Percentiles rank a stretch among this genome's conserved stretches.
phyloP scores from a whole-genome alignment of 495 filamentous ascomycete species.

The Thermochaetoides thermophila region DNA sequence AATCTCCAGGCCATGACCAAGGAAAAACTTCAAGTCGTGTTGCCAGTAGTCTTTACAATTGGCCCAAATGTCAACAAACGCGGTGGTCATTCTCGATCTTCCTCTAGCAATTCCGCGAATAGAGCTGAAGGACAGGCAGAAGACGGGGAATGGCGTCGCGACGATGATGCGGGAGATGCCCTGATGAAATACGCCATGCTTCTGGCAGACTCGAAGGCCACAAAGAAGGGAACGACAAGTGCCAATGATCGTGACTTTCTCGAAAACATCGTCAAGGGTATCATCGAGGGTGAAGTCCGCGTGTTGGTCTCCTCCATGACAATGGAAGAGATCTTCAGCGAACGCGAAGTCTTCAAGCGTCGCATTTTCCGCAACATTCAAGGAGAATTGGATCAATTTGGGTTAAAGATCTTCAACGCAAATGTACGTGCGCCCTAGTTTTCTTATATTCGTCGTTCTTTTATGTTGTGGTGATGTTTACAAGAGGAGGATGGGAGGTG shows the following conservation, averaged over 20 bases:
- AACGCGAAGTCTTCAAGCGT: conserved; percentile 64
- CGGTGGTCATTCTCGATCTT: too few relatives aligned
- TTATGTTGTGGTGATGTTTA: not conserved
- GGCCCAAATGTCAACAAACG: conserved; percentile 52
- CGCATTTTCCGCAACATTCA: conserved; percentile 68
- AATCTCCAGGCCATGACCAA: conserved; percentile 70
- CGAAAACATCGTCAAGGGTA: conserved; percentile 74
- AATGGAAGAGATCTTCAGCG: conserved; percentile 77
- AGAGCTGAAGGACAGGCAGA: conserved; percentile 9
- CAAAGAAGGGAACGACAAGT: conserved; percentile 19
- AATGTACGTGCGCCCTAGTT: conserved; percentile 33
- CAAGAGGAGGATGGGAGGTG: too few relatives aligned
- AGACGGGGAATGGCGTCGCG: conserved; percentile 5
- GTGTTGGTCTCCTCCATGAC: conserved; percentile 67
- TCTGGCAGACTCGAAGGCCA: conserved; percentile 42
- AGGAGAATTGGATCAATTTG: conserved; percentile 58
- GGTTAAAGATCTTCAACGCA: conserved; percentile 58
- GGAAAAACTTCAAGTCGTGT: conserved; percentile 64
- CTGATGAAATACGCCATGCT: conserved; percentile 67
- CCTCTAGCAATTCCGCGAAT: conserved; percentile 16
- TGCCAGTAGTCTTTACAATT: conserved; percentile 75
- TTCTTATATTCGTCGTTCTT: conserved; percentile 1
- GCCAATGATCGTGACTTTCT: conserved; percentile 44
- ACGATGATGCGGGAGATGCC: conserved; percentile 34
- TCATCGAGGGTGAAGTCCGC: conserved; percentile 75